These are phyloP conservation scores for Lepidium campestre DNA, from an alignment of 441 rosid species.

Conservation along the genomic window DNA sequence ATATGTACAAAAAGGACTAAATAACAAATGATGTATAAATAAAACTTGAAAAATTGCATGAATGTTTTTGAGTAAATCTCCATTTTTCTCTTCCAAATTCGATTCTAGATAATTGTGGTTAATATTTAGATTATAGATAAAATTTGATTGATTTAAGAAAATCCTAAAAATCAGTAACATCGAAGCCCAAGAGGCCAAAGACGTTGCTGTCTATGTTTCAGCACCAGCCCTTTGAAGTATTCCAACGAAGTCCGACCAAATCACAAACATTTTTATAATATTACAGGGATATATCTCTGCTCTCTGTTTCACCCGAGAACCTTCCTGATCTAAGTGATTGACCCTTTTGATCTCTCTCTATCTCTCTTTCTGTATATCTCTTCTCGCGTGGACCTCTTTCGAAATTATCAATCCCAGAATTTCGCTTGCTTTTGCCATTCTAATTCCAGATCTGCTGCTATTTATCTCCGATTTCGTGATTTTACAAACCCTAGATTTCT, in stretches of 20 bases:
- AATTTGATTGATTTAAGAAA: too few relatives aligned
- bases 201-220: neutral
- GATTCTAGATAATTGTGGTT: too few relatives aligned
- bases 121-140: too few relatives aligned
- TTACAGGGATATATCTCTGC: neutral
- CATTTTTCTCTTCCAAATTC: too few relatives aligned
- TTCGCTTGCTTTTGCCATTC: neutral
- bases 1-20: too few relatives aligned
- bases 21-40: too few relatives aligned
- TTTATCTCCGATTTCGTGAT: conserved; percentile 7
- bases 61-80: too few relatives aligned
- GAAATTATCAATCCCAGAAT: neutral
- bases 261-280: neutral
- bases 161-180: too few relatives aligned
- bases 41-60: too few relatives aligned
- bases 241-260: neutral
- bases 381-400: conserved; percentile 14
- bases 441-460: conserved; percentile 36
- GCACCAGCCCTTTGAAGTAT: neutral
- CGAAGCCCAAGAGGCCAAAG: conserved; percentile 1
- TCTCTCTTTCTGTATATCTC: too few relatives aligned
- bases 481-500: conserved; percentile 22
- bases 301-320: neutral
- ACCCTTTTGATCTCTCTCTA: neutral
- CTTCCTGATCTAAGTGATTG: neutral